Evolutionary conservation across 352 stramenopile genomes (phyloP).

Genomic region (Globisporangium canariense): DNA sequence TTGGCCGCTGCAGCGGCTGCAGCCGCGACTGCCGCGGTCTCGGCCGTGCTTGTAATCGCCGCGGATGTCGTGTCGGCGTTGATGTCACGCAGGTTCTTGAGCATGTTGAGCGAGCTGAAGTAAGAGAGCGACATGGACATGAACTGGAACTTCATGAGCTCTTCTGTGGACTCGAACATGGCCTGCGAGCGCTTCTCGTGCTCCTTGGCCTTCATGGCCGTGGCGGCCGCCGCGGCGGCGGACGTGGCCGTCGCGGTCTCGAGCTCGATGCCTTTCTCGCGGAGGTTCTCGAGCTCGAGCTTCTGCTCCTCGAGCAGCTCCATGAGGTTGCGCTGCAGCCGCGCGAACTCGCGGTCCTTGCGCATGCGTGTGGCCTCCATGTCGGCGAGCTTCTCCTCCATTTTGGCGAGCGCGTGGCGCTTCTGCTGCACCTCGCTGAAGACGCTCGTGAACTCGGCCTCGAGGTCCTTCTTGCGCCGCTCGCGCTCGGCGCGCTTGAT

Average conservation of each 20-base stretch:
- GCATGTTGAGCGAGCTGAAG: conserved; percentile 95
- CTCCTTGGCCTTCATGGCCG: conserved; percentile 87
- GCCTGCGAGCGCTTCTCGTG: conserved; percentile 87
- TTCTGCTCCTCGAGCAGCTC: conserved; percentile 93
- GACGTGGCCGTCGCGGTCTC: conserved; percentile 90
- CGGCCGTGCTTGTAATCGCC: conserved; percentile 83
- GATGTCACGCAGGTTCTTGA: conserved; percentile 92
- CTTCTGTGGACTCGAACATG: conserved; percentile 93
- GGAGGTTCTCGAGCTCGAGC: conserved; percentile 87
- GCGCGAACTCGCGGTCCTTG: conserved; percentile 92
- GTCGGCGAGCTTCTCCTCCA: conserved; percentile 88
- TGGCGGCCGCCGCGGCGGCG: conserved; percentile 87
- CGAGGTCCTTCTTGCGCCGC: conserved; percentile 89
- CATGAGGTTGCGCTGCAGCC: conserved; percentile 92
- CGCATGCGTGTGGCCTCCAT: conserved; percentile 91
- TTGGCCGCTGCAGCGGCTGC: conserved; percentile 85
- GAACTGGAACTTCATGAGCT: conserved; percentile 97
- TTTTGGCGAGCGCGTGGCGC: conserved; percentile 62
- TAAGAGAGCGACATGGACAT: conserved; percentile 95
- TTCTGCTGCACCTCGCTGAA: conserved; percentile 91
- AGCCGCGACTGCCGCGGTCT: conserved; percentile 85
- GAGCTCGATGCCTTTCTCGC: conserved; percentile 90
- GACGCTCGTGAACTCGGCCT: conserved; percentile 89
- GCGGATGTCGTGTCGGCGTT: conserved; percentile 90
- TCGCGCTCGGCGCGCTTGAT: conserved; percentile 91